Conservation (phyloP, 1,284 basidiomycete species). For the Tilletia indica region DNA sequence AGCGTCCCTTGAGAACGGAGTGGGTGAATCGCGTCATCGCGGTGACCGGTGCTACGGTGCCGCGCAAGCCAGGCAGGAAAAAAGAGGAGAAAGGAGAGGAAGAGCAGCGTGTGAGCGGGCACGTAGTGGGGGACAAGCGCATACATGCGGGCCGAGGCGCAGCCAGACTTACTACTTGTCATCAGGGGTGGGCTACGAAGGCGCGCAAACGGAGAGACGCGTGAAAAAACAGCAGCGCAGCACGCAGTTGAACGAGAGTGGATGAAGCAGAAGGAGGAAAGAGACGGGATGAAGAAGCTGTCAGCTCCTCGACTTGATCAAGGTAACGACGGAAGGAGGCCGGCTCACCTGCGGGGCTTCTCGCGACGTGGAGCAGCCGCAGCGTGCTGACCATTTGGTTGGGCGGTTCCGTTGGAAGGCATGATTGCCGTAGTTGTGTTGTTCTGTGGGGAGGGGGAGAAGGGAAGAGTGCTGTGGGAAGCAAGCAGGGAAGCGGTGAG, state of each 20-base stretch:
- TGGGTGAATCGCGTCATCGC: slow-evolving; percentile 11
- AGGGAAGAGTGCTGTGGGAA: not conserved
- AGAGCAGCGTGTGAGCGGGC: not conserved
- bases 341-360: slow-evolving; percentile 14
- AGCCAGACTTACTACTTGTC: slow-evolving; percentile 8
- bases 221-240: not conserved
- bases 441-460: not conserved
- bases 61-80: not conserved
- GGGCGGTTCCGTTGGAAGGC: slow-evolving; percentile 6
- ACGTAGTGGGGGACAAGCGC: too few species aligned
- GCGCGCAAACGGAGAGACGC: not conserved
- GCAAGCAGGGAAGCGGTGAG: not conserved
- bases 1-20: not conserved
- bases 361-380: not conserved
- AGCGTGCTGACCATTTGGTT: not conserved
- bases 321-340: not conserved
- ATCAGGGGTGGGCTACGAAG: slow-evolving; percentile 9
- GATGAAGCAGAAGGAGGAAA: too few species aligned
- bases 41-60: slow-evolving; percentile 6
- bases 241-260: not conserved
- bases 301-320: not conserved
- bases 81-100: not conserved
- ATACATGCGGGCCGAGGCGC: not conserved
- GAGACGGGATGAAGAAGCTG: too few species aligned
- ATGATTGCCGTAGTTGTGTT: not conserved